These are phyloP conservation scores for Cutaneotrichosporon cutaneum DNA, from an alignment of 1,284 basidiomycete species.

Conservation along the genomic window DNA sequence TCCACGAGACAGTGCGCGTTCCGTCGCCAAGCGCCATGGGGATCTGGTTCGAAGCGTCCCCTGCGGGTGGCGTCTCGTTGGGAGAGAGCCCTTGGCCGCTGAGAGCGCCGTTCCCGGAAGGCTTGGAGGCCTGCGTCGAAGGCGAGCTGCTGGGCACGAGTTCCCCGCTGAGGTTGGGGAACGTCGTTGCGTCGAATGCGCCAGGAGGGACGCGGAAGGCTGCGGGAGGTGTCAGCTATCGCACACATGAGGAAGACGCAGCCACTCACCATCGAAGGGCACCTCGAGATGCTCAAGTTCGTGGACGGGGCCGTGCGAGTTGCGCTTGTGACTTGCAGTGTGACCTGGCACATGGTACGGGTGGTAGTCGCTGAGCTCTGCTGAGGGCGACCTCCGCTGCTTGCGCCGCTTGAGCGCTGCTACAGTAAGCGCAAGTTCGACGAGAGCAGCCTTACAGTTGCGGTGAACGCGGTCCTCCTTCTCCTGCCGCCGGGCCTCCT, in stretches of 20 bases:
- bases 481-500: constrained; percentile 24
- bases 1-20: neutral
- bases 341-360: constrained; percentile 1
- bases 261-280: constrained; percentile 3
- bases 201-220: neutral
- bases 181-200: neutral
- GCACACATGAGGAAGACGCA: too few species aligned
- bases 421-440: neutral
- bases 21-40: neutral
- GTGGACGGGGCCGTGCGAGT: neutral
- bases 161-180: neutral
- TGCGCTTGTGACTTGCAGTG: constrained; percentile 1
- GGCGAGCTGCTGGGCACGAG: neutral
- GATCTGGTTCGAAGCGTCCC: neutral
- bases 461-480: constrained; percentile 9
- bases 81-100: neutral
- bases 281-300: constrained; percentile 4
- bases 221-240: neutral
- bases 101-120: neutral
- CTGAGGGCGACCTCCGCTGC: constrained; percentile 3
- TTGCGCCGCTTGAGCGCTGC: constrained; percentile 6
- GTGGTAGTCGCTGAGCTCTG: constrained; percentile 10
- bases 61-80: neutral
- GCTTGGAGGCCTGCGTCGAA: neutral
- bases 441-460: neutral